Conservation (phyloP, 2,329 filamentous ascomycete genomes). For the Hyphodiscus sp. region DNA sequence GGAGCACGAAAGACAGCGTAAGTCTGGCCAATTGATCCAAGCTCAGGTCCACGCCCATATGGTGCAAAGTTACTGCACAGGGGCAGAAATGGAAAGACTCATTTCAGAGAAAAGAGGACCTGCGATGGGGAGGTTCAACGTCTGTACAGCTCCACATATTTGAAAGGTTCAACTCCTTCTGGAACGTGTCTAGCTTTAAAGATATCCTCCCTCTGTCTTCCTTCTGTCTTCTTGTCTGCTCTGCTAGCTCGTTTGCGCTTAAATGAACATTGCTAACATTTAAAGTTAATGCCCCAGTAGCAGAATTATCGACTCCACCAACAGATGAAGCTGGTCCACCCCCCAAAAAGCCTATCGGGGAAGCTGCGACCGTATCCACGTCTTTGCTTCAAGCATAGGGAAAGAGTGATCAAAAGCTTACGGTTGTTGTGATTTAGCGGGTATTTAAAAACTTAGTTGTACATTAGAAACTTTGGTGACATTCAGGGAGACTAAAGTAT, state of each 20-base stretch:
- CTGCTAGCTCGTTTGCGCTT: neutral
- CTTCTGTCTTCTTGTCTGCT: neutral
- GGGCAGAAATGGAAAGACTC: too few species aligned
- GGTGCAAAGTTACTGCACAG: too few species aligned
- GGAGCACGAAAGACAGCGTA: slow-evolving; percentile 19
- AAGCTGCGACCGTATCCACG: neutral
- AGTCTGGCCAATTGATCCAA: neutral
- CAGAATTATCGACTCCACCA: neutral
- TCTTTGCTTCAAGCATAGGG: neutral
- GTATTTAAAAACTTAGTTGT: too few species aligned
- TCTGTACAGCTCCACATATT: too few species aligned
- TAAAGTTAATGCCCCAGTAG: neutral
- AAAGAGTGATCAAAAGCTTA: neutral
- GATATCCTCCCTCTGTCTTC: neutral
- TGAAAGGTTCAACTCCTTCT: too few species aligned
- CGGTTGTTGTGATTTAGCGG: neutral
- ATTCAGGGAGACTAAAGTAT: too few species aligned
- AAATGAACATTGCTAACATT: neutral
- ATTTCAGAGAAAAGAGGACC: slow-evolving; percentile 1
- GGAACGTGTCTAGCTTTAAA: neutral
- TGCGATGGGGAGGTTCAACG: too few species aligned
- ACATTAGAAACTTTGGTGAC: too few species aligned
- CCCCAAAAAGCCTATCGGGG: neutral
- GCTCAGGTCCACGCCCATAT: neutral
- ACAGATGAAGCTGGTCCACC: neutral